Percentiles rank a stretch among this genome's conserved stretches.
These are phyloP conservation scores for Boletus insuetus DNA, from an alignment of 768 basidiomycete genomes.

Conservation along the genomic window DNA sequence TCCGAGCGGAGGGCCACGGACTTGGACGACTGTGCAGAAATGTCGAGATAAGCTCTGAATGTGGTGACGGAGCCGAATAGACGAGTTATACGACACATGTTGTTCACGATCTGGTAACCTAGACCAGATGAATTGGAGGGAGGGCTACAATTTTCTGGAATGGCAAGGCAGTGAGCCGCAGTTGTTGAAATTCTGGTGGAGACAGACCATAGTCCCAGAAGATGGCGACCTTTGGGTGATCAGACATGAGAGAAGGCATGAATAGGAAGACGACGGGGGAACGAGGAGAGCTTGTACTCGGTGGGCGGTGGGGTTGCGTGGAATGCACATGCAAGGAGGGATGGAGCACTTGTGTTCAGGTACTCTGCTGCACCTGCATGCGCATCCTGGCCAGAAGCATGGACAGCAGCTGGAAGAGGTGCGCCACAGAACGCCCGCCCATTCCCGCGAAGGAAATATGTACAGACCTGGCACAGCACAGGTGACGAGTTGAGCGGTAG, in stretches of 20 bases:
- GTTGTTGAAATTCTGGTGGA: neutral
- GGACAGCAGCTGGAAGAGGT: slow-evolving; percentile 11
- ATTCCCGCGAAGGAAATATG: slow-evolving; percentile 8
- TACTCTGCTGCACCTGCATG: slow-evolving; percentile 10
- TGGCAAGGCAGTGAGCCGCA: slow-evolving; percentile 4
- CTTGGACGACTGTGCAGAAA: slow-evolving; percentile 38
- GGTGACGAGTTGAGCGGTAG: neutral
- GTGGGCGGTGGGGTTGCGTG: slow-evolving; percentile 5
- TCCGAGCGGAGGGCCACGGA: slow-evolving; percentile 38
- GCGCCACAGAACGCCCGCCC: slow-evolving; percentile 21
- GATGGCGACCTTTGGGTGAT: slow-evolving; percentile 40
- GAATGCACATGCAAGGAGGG: slow-evolving; percentile 10
- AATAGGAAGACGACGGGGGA: slow-evolving; percentile 5
- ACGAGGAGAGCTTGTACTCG: slow-evolving; percentile 20
- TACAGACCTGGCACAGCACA: neutral
- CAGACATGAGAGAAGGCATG: slow-evolving; percentile 31
- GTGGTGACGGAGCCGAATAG: slow-evolving; percentile 44
- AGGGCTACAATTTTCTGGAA: slow-evolving; percentile 31
- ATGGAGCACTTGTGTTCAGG: neutral
- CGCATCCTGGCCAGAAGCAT: slow-evolving; percentile 2
- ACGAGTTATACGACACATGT: slow-evolving; percentile 44
- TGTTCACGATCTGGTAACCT: slow-evolving; percentile 42
- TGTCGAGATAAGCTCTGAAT: slow-evolving; percentile 55
- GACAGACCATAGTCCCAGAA: slow-evolving; percentile 39
- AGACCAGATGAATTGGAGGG: slow-evolving; percentile 34